Percentiles rank a stretch among this genome's conserved stretches.
phyloP scores from a whole-genome alignment of 805 yeast genomes.

The Yamadazyma nakazawae region DNA sequence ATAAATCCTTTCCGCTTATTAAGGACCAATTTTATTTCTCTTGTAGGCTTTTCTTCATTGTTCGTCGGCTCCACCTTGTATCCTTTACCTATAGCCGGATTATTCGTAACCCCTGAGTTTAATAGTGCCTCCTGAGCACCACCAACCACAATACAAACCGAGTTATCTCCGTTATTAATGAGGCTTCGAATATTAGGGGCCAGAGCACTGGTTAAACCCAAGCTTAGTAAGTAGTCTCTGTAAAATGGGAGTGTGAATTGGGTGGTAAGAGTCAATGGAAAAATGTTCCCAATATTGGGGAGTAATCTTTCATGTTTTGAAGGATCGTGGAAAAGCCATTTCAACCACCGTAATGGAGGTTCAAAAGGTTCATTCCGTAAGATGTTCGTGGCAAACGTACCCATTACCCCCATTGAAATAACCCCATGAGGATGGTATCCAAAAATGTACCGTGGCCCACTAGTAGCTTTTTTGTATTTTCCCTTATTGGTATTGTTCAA shows the following conservation, averaged over 20 bases:
- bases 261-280: slow-evolving; percentile 74
- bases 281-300: slow-evolving; percentile 76
- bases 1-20: slow-evolving; percentile 84
- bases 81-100: slow-evolving; percentile 34
- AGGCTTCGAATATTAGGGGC: slow-evolving; percentile 65
- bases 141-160: slow-evolving; percentile 89
- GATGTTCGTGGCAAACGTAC: slow-evolving; percentile 65
- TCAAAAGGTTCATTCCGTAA: slow-evolving; percentile 41
- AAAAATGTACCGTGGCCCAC: slow-evolving; percentile 79
- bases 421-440: slow-evolving; percentile 98
- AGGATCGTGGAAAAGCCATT: slow-evolving; percentile 55
- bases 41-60: slow-evolving; percentile 4
- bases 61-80: slow-evolving; percentile 15
- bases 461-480: slow-evolving; percentile 28
- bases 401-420: slow-evolving; percentile 86
- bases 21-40: slow-evolving; percentile 63
- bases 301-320: slow-evolving; percentile 63
- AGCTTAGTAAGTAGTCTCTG: slow-evolving; percentile 75
- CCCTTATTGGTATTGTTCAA: slow-evolving; percentile 21
- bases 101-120: slow-evolving; percentile 34
- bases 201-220: slow-evolving; percentile 85
- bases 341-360: slow-evolving; percentile 31
- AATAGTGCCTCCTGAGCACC: slow-evolving; percentile 90
- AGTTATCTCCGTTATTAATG: slow-evolving; percentile 58
- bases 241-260: slow-evolving; percentile 84